Evolutionary conservation across 1,284 basidiomycete species (phyloP), one percentile per base, ranked within the genome.

Genomic region (Pholiota adiposa): DNA sequence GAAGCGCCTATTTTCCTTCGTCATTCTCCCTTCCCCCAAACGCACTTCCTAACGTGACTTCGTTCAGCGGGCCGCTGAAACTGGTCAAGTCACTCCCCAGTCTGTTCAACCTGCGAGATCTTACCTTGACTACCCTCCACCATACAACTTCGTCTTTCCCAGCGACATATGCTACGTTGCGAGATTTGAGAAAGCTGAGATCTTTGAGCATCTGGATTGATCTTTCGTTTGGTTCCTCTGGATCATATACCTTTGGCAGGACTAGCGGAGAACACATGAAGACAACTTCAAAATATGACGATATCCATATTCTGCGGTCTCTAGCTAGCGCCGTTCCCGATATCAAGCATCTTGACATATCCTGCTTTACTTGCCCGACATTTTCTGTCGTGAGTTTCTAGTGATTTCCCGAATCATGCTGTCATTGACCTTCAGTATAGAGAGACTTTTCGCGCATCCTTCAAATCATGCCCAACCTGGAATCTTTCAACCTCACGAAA

Each of bases 201-300:
- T 77, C 79, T 14, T 69, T 87, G 50, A 80, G 78, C n/a, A 72
- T 86, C 27, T 77, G 78, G 64, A 83, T 87, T 56, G 77, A 81
- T 23, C 76, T 87, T 51, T 72, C 73, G 14, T 72, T 75, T 48
- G 65, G 67, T 12, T 61, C 54, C 18, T 49, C 40, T 33, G 61
- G 58, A 9, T 60, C 62, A n/a, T 43, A 56, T 8, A 61, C 54
- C n/a, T 49, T 52, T 41, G 56, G 60, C 38, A 54, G 65, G 50
- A 54, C 54, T 8, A 66, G 62, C 40, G 58, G 54, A 7, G 64
- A 63, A 25, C 59, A 56, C n/a, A 38, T 52, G 18, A 54, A 61
- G 14, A 57, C 51, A 23, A 31, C 50, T 14, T 56, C 53, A 56
- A 76, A 77, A 16, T 76, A 78, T 5, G 82, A 83, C 56, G 85